Conservation (phyloP, 208 protist species). For the Phytomonas francai region DNA sequence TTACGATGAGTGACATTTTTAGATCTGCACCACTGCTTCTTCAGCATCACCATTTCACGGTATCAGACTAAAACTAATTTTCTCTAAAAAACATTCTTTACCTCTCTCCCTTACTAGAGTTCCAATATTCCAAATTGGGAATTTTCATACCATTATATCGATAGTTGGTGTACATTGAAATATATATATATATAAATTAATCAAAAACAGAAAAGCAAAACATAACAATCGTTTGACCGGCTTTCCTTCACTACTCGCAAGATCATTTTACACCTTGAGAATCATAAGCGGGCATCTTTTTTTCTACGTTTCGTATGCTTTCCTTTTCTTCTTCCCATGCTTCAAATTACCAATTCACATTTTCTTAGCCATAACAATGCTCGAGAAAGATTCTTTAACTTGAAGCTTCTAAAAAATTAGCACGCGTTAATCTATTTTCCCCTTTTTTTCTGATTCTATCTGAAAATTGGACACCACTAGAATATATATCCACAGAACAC, state of each 20-base stretch:
- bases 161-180: constrained; percentile 4
- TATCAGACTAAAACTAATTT: neutral
- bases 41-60: neutral
- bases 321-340: neutral
- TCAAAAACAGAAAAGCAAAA: constrained; percentile 5
- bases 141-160: constrained; percentile 4
- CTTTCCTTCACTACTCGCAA: neutral
- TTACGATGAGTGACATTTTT: neutral
- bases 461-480: neutral
- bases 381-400: neutral
- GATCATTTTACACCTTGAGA: neutral
- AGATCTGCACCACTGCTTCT: neutral
- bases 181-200: constrained; percentile 8
- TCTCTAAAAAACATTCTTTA: neutral
- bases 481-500: constrained; percentile 1
- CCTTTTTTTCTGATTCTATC: neutral
- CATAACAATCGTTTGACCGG: neutral
- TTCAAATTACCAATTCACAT: neutral
- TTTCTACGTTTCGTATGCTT: neutral
- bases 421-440: neutral
- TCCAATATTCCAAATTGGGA: neutral
- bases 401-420: neutral
- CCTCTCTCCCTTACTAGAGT: neutral
- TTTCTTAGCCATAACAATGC: neutral
- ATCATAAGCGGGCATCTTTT: neutral